These are phyloP conservation scores for Striga hermonthica DNA, from an alignment of 305 asterid genomes.

Conservation along the genomic window DNA sequence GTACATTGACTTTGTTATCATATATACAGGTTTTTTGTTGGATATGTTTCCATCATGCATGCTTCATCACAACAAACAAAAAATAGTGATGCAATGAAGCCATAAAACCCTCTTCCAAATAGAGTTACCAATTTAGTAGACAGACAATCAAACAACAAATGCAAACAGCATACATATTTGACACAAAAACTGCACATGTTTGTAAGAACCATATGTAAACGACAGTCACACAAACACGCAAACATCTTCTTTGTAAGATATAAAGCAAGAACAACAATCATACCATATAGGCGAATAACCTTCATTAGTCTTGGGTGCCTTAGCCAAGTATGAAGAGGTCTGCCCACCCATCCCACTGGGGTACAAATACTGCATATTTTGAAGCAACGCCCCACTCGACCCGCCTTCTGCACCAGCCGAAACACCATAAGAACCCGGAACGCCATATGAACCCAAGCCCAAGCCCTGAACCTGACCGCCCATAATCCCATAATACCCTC, in stretches of 20 bases:
- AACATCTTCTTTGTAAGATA: constrained; percentile 3
- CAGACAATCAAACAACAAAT: not conserved
- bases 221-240: not conserved
- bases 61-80: not conserved
- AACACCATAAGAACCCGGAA: constrained; percentile 26
- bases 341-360: constrained; percentile 38
- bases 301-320: constrained; percentile 40
- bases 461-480: constrained; percentile 38
- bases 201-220: not conserved
- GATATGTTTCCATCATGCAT: not conserved
- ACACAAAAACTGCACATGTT: constrained; percentile 11
- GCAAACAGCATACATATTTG: not conserved
- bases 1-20: not conserved
- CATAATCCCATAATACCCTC: constrained; percentile 55
- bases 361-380: constrained; percentile 52
- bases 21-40: too few relatives aligned
- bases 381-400: constrained; percentile 39
- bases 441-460: constrained; percentile 46
- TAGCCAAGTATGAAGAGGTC: constrained; percentile 36
- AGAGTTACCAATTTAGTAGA: too few relatives aligned
- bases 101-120: too few relatives aligned
- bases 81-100: not conserved
- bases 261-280: constrained; percentile 27
- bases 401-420: constrained; percentile 7
- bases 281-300: constrained; percentile 54